phyloP scores from a whole-genome alignment of 2,329 filamentous ascomycete genomes.

The Teratosphaeria zuluensis region DNA sequence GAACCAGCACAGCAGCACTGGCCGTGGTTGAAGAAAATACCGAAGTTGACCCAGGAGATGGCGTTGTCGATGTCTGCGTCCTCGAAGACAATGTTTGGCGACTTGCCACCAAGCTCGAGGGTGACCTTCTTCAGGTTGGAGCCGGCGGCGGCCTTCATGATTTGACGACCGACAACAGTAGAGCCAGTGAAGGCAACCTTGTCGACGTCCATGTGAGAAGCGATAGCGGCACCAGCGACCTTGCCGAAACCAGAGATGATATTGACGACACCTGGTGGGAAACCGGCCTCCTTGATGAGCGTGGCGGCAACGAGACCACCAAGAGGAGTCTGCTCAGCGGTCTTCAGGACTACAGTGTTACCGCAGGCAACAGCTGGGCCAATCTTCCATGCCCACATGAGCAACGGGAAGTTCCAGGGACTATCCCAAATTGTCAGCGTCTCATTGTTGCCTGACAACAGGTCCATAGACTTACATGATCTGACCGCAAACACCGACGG shows the following conservation, averaged over 20 bases:
- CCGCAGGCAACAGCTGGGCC: constrained; percentile 62
- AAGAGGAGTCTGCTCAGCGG: constrained; percentile 66
- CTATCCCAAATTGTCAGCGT: constrained; percentile 26
- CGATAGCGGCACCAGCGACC: constrained; percentile 65
- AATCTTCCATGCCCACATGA: constrained; percentile 79
- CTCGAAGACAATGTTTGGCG: constrained; percentile 69
- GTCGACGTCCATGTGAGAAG: constrained; percentile 69
- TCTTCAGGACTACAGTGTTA: constrained; percentile 65
- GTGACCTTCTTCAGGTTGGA: constrained; percentile 79
- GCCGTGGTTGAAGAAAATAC: constrained; percentile 51
- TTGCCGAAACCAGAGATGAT: constrained; percentile 69
- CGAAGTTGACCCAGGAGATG: constrained; percentile 65
- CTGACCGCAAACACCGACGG: constrained; percentile 59
- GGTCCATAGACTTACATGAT: constrained; percentile 46
- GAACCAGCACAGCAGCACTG: constrained; percentile 66
- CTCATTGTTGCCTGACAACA: constrained; percentile 33
- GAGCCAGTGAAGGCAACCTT: constrained; percentile 79
- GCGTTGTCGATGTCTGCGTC: constrained; percentile 69
- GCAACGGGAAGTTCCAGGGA: constrained; percentile 67
- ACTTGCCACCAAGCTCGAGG: constrained; percentile 71
- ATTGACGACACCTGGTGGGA: constrained; percentile 62
- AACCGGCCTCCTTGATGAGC: constrained; percentile 65
- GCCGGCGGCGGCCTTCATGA: constrained; percentile 70
- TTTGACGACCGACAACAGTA: constrained; percentile 60
- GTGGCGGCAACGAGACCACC: constrained; percentile 56